Base-by-base conservation (phyloP, 2,329 filamentous ascomycete genomes). In the Aspergillus ruber region DNA sequence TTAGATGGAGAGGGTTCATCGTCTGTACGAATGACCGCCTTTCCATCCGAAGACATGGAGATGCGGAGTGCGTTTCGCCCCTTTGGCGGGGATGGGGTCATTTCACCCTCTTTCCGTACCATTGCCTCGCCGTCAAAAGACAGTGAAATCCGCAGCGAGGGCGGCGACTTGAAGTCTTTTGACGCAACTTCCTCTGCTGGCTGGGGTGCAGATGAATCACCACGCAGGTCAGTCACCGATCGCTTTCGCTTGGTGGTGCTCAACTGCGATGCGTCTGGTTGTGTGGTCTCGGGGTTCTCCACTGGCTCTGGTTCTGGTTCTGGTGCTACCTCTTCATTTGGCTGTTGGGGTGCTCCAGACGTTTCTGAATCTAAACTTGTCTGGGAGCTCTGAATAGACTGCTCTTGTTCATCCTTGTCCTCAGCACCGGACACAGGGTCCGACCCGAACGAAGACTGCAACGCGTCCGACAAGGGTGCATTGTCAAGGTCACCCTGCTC, bases 11-110 rank as follows among this genome's bases (percentile, higher is more conserved):
- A 88, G 2, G 87, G 86, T 53, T 85, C 81, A 52, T 84, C 78
- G 46, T 85, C 76, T 13, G 80, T 82, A 18, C 90, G 81, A 44
- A 96, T 77, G 59, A 91, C 86, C n/a, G 91, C 91, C 62, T 90
- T 91, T 56, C 91, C 91, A 61, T 96, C 89, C 27, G 90, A 78
- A 15, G 88, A 93, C 61, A 93, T 82, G 1, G 88, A 89, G 23
- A 96, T 76, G 43, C 89, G 84, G 48, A 95, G 78, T 23, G 80
- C 78, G 43, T 68, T 66, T 25, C 67, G 61, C 44, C 67, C 55
- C 49, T 71, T 68, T 18, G 68, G 64, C 23, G 67, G 67, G 5
- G 69, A 70, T 12, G 69, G 67, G 1, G 69, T 70, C 44, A 64
- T 55, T 52, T 72, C 67, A 29, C 60, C 65, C 48, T 69, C 61